These are phyloP conservation scores for Nectriaceae sp. DNA, from an alignment of 2,329 filamentous ascomycete species.

Conservation along the genomic window DNA sequence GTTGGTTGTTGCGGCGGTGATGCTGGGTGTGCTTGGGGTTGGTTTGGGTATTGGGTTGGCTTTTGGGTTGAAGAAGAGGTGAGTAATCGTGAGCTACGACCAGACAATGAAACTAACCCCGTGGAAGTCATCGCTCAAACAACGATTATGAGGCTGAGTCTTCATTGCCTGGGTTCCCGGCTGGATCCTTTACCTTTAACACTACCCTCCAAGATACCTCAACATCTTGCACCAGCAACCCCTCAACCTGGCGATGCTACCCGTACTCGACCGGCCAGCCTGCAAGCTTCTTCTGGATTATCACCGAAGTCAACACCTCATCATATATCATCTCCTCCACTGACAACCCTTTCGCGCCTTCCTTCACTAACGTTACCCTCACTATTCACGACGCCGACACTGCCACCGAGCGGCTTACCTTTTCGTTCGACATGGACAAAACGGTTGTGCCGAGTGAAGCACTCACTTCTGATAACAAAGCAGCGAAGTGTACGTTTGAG, in stretches of 20 bases:
- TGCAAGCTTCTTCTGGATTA: constrained; percentile 64
- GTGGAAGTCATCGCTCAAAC: constrained; percentile 2
- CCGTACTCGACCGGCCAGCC: constrained; percentile 49
- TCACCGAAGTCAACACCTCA: constrained; percentile 42
- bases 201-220: constrained; percentile 56
- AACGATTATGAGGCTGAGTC: constrained; percentile 7
- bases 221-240: constrained; percentile 59
- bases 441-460: constrained; percentile 49
- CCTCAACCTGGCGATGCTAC: constrained; percentile 63
- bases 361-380: constrained; percentile 55
- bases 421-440: constrained; percentile 56
- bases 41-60: constrained; percentile 43
- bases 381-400: constrained; percentile 49
- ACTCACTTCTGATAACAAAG: constrained; percentile 43
- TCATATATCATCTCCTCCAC: constrained; percentile 57
- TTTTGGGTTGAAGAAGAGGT: constrained; percentile 36
- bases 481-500: constrained; percentile 60
- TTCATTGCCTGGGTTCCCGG: constrained; percentile 49
- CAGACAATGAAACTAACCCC: neutral
- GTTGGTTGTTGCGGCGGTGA: constrained; percentile 27
- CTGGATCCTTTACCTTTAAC: constrained; percentile 62
- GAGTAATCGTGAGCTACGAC: neutral
- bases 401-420: constrained; percentile 57
- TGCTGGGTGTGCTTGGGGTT: constrained; percentile 35
- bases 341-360: constrained; percentile 56